Percentiles rank a stretch among this genome's conserved stretches.
These are phyloP conservation scores for Trematosphaeria pertusa DNA, from an alignment of 2,329 filamentous ascomycete species.

Conservation along the genomic window DNA sequence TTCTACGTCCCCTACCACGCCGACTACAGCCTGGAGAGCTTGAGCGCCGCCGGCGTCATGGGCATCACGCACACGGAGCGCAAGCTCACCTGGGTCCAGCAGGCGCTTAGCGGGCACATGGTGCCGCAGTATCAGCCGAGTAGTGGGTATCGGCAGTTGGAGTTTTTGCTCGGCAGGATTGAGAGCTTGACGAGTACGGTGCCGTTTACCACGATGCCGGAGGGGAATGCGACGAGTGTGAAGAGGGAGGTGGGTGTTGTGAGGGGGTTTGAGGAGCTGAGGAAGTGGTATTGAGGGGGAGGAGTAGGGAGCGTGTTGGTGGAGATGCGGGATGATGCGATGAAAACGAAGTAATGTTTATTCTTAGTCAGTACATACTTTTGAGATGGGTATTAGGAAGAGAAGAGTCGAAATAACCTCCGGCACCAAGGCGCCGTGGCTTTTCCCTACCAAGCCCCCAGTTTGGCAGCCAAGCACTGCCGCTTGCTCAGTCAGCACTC, in stretches of 20 bases:
- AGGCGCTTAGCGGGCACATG: slow-evolving; percentile 72
- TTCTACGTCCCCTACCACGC: slow-evolving; percentile 73
- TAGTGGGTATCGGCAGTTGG: slow-evolving; percentile 73
- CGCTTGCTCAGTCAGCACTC: too few relatives aligned
- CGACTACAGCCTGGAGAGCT: slow-evolving; percentile 53
- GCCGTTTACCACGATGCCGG: slow-evolving; percentile 38
- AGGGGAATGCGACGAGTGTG: slow-evolving; percentile 11
- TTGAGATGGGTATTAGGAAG: too few relatives aligned
- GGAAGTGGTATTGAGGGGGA: slow-evolving; percentile 15
- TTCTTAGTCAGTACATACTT: background rate
- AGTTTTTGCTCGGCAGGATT: slow-evolving; percentile 77
- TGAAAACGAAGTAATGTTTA: slow-evolving; percentile 4
- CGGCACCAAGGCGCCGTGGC: too few relatives aligned
- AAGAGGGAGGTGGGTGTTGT: slow-evolving; percentile 21
- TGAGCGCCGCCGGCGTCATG: slow-evolving; percentile 70
- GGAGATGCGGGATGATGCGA: background rate
- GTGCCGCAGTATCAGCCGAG: slow-evolving; percentile 71
- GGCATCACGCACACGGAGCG: slow-evolving; percentile 76
- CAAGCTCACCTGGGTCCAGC: slow-evolving; percentile 73
- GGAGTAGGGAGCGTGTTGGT: slow-evolving; percentile 13
- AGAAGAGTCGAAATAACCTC: too few relatives aligned
- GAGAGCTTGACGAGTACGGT: slow-evolving; percentile 56
- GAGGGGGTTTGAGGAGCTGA: slow-evolving; percentile 5
- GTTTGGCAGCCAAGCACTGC: too few relatives aligned
- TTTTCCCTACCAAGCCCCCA: too few relatives aligned